Conservation (phyloP, 225 moss, liverwort and hornwort genomes). For the Ulota crispa region DNA sequence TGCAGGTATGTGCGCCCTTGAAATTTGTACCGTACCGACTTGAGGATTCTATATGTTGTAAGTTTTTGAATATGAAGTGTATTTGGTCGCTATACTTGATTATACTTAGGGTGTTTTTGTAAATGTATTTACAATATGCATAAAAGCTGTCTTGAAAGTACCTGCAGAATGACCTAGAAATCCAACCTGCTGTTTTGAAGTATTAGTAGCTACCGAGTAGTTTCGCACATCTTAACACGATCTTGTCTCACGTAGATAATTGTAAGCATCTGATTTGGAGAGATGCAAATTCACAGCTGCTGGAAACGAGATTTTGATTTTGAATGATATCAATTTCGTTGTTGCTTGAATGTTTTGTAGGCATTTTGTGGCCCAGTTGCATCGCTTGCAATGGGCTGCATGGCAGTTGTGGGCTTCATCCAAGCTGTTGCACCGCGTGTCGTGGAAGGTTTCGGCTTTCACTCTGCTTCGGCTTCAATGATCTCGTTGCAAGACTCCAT, state of each 20-base stretch:
- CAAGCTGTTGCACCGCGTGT: constrained; percentile 46
- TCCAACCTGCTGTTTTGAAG: neutral
- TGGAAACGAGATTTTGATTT: neutral
- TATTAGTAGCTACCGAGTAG: neutral
- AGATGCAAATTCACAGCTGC: neutral
- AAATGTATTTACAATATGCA: neutral
- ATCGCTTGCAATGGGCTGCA: constrained; percentile 65
- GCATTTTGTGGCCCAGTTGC: constrained; percentile 77
- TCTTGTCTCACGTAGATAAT: neutral
- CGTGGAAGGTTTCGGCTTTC: constrained; percentile 28
- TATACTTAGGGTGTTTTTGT: neutral
- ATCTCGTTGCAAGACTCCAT: constrained; percentile 24
- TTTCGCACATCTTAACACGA: neutral
- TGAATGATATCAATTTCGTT: neutral
- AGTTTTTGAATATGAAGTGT: neutral
- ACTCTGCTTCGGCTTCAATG: constrained; percentile 22
- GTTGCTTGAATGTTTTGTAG: constrained; percentile 29
- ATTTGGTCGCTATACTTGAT: neutral
- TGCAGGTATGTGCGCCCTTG: constrained; percentile 50
- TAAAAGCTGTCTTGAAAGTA: neutral
- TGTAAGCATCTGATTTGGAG: neutral
- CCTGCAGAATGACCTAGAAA: neutral
- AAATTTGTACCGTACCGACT: neutral
- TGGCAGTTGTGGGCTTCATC: constrained; percentile 70
- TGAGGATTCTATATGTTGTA: neutral